phyloP scores from a whole-genome alignment of 306 rosid genomes.

The Quercus aquifolioides region DNA sequence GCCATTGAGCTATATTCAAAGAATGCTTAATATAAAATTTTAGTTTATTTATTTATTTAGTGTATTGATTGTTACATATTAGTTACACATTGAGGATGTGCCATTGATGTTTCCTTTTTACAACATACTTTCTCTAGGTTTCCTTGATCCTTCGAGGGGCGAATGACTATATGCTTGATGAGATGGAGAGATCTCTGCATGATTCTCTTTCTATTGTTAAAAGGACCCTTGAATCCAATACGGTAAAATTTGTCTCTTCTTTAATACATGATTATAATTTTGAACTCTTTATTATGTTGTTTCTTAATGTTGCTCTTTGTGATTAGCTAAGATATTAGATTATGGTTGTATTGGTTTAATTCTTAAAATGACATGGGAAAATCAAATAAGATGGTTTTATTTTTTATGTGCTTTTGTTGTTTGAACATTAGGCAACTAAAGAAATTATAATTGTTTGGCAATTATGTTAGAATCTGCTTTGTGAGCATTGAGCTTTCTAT shows the following conservation, averaged over 20 bases:
- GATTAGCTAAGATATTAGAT: not conserved
- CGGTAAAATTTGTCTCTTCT: slow-evolving; percentile 38
- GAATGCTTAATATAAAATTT: not conserved
- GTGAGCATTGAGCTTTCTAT: not conserved
- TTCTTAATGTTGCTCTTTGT: not conserved
- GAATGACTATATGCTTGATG: slow-evolving; percentile 96
- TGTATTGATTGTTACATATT: not conserved
- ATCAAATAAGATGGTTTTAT: too few relatives aligned
- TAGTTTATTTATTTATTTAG: not conserved
- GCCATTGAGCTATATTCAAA: not conserved
- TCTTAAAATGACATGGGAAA: not conserved
- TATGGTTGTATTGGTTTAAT: not conserved
- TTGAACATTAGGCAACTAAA: not conserved
- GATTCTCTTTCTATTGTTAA: slow-evolving; percentile 90
- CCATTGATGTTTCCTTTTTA: not conserved
- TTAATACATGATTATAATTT: not conserved
- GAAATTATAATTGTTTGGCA: not conserved
- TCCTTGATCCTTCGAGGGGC: slow-evolving; percentile 94
- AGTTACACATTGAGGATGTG: slow-evolving; percentile 12
- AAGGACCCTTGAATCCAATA: slow-evolving; percentile 93
- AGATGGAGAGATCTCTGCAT: slow-evolving; percentile 97
- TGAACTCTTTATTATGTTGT: not conserved
- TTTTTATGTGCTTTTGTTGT: not conserved
- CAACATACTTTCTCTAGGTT: slow-evolving; percentile 42
- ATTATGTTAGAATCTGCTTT: not conserved